These are phyloP conservation scores for Picea abies DNA, from an alignment of 83 land plant genomes.

Conservation along the genomic window DNA sequence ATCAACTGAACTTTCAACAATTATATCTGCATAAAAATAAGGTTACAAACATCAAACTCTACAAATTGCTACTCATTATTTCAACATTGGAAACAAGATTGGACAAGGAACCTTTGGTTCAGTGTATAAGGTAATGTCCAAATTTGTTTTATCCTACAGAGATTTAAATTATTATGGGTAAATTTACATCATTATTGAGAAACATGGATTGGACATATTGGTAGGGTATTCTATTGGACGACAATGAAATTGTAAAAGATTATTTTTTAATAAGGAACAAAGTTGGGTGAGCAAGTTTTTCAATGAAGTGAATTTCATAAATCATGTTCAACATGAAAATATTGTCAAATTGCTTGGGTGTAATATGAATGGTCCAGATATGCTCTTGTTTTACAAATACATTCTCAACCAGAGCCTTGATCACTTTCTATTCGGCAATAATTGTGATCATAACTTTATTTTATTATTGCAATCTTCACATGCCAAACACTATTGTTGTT, in stretches of 20 bases:
- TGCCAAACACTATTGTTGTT: no score
- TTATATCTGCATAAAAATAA: no score
- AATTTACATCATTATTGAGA: not conserved
- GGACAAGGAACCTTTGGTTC: constrained; percentile 17
- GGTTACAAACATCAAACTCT: no score
- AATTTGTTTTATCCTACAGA: not conserved
- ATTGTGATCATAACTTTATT: no score
- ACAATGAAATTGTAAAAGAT: constrained; percentile 34
- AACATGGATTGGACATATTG: not conserved
- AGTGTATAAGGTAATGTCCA: constrained; percentile 15
- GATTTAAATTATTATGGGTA: not conserved
- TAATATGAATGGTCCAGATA: constrained; percentile 15
- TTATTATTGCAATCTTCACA: no score
- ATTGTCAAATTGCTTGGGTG: constrained; percentile 38
- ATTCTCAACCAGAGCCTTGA: constrained; percentile 38
- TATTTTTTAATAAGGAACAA: not conserved
- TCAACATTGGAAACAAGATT: not conserved
- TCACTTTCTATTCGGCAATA: not conserved
- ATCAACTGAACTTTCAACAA: no score
- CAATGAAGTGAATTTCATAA: constrained; percentile 30
- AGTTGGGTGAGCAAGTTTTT: constrained; percentile 3
- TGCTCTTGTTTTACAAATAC: constrained; percentile 35
- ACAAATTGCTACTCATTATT: no score
- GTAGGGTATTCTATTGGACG: constrained; percentile 30
- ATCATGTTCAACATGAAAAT: constrained; percentile 31